Conservation (phyloP, 2,329 filamentous ascomycete genomes). For the Phaeophleospora eucalypticola region DNA sequence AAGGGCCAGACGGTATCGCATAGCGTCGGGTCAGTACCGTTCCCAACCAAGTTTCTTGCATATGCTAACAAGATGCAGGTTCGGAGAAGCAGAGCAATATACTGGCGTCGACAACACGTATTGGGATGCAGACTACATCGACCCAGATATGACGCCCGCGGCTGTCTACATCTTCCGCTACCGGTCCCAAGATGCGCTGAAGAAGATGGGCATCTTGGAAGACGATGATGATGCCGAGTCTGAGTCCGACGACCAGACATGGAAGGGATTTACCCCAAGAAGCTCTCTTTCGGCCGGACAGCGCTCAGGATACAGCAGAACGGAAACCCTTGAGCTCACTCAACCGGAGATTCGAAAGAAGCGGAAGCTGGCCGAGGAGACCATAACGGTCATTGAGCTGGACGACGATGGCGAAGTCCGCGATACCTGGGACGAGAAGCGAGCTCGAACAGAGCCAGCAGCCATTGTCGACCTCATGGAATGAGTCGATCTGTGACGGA, state of each 20-base stretch:
- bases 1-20: conserved; percentile 22
- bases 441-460: not conserved
- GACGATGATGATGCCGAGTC: not conserved
- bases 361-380: not conserved
- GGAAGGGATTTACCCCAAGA: not conserved
- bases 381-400: conserved; percentile 12
- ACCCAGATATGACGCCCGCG: not conserved
- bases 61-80: not conserved
- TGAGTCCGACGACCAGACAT: not conserved
- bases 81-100: not conserved
- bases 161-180: conserved; percentile 21
- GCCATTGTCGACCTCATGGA: no score
- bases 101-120: not conserved
- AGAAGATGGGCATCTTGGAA: not conserved
- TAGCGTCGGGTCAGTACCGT: conserved; percentile 6
- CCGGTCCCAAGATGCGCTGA: conserved; percentile 15
- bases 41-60: not conserved
- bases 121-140: not conserved
- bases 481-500: no score
- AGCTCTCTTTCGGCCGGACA: not conserved
- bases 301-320: not conserved
- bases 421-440: not conserved
- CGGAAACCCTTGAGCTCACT: not conserved
- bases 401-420: conserved; percentile 6
- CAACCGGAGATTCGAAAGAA: not conserved